Evolutionary conservation across 2,329 filamentous ascomycete genomes (phyloP), one percentile per base, ranked within the genome.

Genomic region (Penicillium sclerotiorum): DNA sequence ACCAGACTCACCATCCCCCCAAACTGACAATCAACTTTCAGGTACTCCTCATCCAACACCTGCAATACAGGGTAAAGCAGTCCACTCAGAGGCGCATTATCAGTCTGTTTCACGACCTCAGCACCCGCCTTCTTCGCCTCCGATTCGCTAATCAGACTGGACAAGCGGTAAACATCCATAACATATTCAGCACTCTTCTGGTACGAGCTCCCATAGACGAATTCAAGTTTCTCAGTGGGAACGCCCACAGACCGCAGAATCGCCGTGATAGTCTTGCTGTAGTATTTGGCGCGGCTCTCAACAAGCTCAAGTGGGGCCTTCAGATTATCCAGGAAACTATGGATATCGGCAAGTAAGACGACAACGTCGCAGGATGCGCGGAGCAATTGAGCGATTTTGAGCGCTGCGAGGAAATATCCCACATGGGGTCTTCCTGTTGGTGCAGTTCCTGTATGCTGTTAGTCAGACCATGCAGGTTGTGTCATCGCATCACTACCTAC

Each of bases 41-140:
- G 78, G 77, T 96, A 85, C 75, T 94, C 81, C 75, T 97, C 93
- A 65, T 97, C 93, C 11, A 41, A 96, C 76, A 1, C 89, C 73
- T 96, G 93, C 73, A 97, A 85, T 36, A 95, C 78, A 1, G 89
- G 89, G 77, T 94, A 95, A 54, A 93, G 81, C 11, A 93, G 78
- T 1, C 89, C 89, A 49, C 81, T 84, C 47, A 95, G 69, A 2
- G 87, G 82, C 8, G 87, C 83, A 64, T 93, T 91, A 49, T 83
- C 82, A 3, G 87, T 84, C 76, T 97, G 91, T 80, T 97, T 97
- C 58, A 99, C 93, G 7, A 97, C 84, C 73, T 97, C 94, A 2
- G 90, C 89, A 32, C 93, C 93, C 0, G 93, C 92, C 73, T 90
- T 94, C 73, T 91, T 90, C 13, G 91, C 90, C 65, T 94, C 86